These are phyloP conservation scores for Rubus parviflorus DNA, from an alignment of 306 rosid species.

Conservation along the genomic window DNA sequence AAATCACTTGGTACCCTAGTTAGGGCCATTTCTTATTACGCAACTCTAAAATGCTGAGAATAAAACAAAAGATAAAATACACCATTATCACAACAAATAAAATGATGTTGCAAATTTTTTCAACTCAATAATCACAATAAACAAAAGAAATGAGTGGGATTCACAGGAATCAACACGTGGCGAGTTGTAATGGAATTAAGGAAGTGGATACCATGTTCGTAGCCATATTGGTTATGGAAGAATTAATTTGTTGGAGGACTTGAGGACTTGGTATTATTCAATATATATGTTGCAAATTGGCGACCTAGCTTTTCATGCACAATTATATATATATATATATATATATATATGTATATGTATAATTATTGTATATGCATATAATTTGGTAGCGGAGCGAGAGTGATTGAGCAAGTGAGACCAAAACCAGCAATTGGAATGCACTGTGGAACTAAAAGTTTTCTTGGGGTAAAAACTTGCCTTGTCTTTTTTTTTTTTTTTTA, in stretches of 20 bases:
- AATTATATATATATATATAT: background rate
- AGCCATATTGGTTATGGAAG: background rate
- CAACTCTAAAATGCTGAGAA: background rate
- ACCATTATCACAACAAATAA: background rate
- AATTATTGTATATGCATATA: too few relatives aligned
- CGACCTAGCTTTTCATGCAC: background rate
- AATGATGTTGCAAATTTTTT: background rate
- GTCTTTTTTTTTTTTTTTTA: background rate
- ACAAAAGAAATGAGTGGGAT: background rate
- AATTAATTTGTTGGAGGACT: background rate
- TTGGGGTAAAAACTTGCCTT: background rate
- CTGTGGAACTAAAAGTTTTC: slow-evolving; percentile 4
- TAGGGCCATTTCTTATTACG: too few relatives aligned
- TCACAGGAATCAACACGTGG: background rate
- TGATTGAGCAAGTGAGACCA: background rate
- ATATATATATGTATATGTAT: too few relatives aligned
- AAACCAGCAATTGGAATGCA: slow-evolving; percentile 9
- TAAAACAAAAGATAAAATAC: background rate
- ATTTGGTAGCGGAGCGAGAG: background rate
- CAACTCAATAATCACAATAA: background rate
- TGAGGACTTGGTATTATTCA: background rate
- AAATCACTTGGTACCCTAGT: too few relatives aligned
- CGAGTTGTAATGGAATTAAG: background rate
- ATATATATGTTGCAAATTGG: background rate
- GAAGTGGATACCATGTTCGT: background rate